Evolutionary conservation across 345 rosid genomes (phyloP).

Genomic region (Xanthoceras sorbifolium): DNA sequence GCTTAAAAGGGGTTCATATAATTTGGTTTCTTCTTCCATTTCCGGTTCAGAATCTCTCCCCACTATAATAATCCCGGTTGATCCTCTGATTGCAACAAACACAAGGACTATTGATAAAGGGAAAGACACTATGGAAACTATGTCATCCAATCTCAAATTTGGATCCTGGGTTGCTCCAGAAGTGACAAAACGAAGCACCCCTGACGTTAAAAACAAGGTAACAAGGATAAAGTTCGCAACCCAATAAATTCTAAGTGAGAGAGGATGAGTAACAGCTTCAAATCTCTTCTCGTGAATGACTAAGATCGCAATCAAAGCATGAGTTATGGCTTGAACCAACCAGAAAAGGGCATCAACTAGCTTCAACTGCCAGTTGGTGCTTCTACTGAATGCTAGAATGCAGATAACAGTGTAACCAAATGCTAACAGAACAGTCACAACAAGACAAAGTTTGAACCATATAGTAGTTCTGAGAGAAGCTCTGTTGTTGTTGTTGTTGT

Average conservation of each 20-base stretch:
- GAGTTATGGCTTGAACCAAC: slow-evolving; percentile 74
- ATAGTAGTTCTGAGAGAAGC: slow-evolving; percentile 33
- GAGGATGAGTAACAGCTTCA: slow-evolving; percentile 58
- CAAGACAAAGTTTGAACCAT: slow-evolving; percentile 61
- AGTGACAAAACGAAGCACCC: slow-evolving; percentile 49
- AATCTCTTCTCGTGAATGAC: slow-evolving; percentile 73
- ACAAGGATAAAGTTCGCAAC: slow-evolving; percentile 43
- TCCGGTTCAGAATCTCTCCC: slow-evolving; percentile 34
- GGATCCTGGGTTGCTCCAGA: slow-evolving; percentile 26
- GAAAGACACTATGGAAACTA: slow-evolving; percentile 49
- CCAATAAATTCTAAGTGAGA: slow-evolving; percentile 69
- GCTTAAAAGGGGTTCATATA: slow-evolving; percentile 38
- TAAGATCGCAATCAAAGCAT: slow-evolving; percentile 57
- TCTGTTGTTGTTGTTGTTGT: no score
- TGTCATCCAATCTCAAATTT: slow-evolving; percentile 54
- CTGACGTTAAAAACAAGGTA: slow-evolving; percentile 56
- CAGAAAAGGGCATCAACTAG: slow-evolving; percentile 56
- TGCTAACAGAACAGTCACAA: slow-evolving; percentile 45
- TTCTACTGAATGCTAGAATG: slow-evolving; percentile 50
- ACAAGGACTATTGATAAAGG: slow-evolving; percentile 59
- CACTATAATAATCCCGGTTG: slow-evolving; percentile 56
- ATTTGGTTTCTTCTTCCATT: slow-evolving; percentile 32
- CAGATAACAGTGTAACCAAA: slow-evolving; percentile 45
- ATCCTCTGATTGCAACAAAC: slow-evolving; percentile 59
- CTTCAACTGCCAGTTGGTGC: slow-evolving; percentile 38